Evolutionary conservation across 2,329 filamentous ascomycete genomes (phyloP).

Genomic region (Alternaria sp.): DNA sequence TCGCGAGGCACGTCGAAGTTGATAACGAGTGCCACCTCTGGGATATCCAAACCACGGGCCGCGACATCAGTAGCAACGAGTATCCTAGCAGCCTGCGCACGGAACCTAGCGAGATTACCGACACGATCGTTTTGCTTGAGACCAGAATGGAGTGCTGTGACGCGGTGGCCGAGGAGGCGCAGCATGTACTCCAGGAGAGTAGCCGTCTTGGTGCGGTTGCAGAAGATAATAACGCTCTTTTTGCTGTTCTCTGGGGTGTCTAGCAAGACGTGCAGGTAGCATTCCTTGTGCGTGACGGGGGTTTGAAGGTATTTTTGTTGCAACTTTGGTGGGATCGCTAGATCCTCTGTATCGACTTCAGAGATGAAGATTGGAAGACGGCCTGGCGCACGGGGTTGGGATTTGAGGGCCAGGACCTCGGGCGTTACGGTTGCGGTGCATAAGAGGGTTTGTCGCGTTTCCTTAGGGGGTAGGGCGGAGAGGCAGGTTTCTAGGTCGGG

Average conservation of each 20-base stretch:
- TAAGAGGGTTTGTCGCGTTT: constrained; percentile 86
- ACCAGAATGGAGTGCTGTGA: constrained; percentile 88
- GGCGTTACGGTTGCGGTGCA: constrained; percentile 96
- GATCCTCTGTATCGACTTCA: constrained; percentile 76
- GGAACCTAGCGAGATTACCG: constrained; percentile 89
- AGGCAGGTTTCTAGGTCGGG: constrained; percentile 91
- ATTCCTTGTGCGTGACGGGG: constrained; percentile 90
- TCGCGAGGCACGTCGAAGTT: constrained; percentile 98
- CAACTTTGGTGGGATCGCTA: constrained; percentile 82
- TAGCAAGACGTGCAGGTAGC: constrained; percentile 90
- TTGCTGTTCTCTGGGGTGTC: constrained; percentile 74
- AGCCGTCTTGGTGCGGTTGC: constrained; percentile 88
- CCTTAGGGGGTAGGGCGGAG: constrained; percentile 77
- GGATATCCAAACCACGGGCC: constrained; percentile 92
- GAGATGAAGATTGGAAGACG: constrained; percentile 85
- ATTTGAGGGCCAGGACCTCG: constrained; percentile 86
- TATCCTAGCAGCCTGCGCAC: constrained; percentile 85
- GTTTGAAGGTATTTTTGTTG: constrained; percentile 86
- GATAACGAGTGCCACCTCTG: constrained; percentile 85
- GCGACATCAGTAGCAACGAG: constrained; percentile 96
- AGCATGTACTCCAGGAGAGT: constrained; percentile 89
- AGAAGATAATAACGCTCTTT: constrained; percentile 90
- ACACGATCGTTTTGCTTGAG: constrained; percentile 85
- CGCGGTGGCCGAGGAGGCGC: constrained; percentile 83
- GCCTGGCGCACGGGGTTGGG: constrained; percentile 74